Base-by-base conservation (phyloP, 345 rosid genomes). In the Syzygium aqueum region DNA sequence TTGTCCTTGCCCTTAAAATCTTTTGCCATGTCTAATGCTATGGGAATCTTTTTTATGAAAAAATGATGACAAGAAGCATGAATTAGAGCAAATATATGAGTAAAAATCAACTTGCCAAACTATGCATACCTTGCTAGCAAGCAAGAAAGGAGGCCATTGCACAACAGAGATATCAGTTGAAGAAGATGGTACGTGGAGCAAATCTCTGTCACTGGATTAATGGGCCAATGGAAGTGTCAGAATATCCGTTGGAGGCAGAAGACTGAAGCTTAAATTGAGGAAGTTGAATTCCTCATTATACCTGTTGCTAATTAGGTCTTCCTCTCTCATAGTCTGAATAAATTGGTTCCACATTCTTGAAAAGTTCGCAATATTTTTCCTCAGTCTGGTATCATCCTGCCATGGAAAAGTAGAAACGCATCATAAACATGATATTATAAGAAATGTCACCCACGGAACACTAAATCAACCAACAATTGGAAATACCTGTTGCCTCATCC, bases 111-210 rank as follows among this genome's bases (percentile, higher is more conserved):
- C n/a, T 87, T 22, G 84, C 87, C 86, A 50, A 87, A 88, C 59
- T 59, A 28, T 54, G 86, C 87, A 90, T 93, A 96, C 99, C 94
- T 97, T 97, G 92, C 98, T 96, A 87, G 99, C 99, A 85, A 97
- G 98, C 92, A 97, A 93, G 87, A 96, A 97, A 46, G 97, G 99
- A 61, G 99, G 99, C 99, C 99, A 97, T 86, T 96, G 99, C 86
- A 94, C 90, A 88, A 94, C 99, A 85, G 96, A 80, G 33, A 94
- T 93, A 51, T 92, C 95, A 87, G 33, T 90, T 85, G 96, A 94
- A 87, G 96, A 91, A 89, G 92, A 94, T 85, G 99, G 99, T 87
- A 97, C 94, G 46, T 95, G 99, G 65, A 97, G 93, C 95, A 97
- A 92, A 91, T 96, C 91, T 90, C 92, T 93, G 86, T 97, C 99